These are phyloP conservation scores for Collybia sordida DNA, from an alignment of 768 basidiomycete genomes.

Conservation along the genomic window DNA sequence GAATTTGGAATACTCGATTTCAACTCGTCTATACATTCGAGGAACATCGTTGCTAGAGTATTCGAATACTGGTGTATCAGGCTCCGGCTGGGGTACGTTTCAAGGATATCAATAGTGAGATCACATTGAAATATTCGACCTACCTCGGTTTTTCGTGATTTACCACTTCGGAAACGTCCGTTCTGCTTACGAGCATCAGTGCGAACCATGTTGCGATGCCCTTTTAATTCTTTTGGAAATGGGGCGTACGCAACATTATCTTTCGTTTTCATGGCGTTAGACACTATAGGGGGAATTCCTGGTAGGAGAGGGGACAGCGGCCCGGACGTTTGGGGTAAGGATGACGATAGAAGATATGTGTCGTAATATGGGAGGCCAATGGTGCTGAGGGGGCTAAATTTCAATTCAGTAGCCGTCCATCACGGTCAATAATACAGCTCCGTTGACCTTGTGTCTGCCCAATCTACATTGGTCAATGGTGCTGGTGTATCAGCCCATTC, in stretches of 20 bases:
- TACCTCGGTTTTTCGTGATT: slow-evolving; percentile 49
- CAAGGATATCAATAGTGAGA: background rate
- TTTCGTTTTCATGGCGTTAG: slow-evolving; percentile 78
- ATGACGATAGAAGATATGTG: slow-evolving; percentile 71
- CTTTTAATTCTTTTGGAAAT: slow-evolving; percentile 82
- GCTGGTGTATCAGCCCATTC: slow-evolving; percentile 83
- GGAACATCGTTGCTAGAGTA: slow-evolving; percentile 65
- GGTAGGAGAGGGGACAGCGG: slow-evolving; percentile 59
- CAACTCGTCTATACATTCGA: slow-evolving; percentile 83
- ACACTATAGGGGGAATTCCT: slow-evolving; percentile 78
- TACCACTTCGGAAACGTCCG: slow-evolving; percentile 87
- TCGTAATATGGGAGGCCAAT: slow-evolving; percentile 90
- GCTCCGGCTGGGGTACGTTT: slow-evolving; percentile 40
- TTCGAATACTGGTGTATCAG: slow-evolving; percentile 52
- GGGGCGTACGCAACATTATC: slow-evolving; percentile 90
- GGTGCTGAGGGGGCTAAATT: slow-evolving; percentile 76
- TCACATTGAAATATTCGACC: slow-evolving; percentile 12
- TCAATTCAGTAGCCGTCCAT: background rate
- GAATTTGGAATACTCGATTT: slow-evolving; percentile 98
- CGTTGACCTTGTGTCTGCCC: slow-evolving; percentile 79
- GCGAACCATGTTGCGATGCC: slow-evolving; percentile 75
- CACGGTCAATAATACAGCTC: background rate
- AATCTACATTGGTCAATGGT: slow-evolving; percentile 68
- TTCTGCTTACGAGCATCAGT: slow-evolving; percentile 51
- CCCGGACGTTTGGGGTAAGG: slow-evolving; percentile 43